A percentile compares a stretch with the other conserved stretches of the same genome.
Conservation (phyloP, 306 rosid species). For the Leucaena leucocephala region DNA sequence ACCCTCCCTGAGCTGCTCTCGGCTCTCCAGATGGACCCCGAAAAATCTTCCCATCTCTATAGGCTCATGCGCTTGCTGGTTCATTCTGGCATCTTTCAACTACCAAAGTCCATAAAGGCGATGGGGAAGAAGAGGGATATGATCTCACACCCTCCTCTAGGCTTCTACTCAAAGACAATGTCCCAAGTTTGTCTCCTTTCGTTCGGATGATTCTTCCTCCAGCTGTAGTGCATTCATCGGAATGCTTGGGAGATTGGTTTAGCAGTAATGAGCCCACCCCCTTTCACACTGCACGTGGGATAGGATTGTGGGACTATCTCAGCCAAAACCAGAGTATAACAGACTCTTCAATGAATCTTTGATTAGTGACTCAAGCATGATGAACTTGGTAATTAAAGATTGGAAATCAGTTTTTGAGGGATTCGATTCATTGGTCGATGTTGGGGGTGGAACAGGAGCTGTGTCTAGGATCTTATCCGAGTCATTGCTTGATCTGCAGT, state of each 20-base stretch:
- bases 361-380: conserved; percentile 54
- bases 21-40: conserved; percentile 9
- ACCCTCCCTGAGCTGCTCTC: conserved; percentile 16
- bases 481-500: conserved; percentile 32
- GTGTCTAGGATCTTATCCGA: conserved; percentile 32
- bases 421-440: conserved; percentile 43
- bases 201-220: conserved; percentile 37
- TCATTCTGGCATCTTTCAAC: neutral
- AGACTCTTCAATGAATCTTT: conserved; percentile 45
- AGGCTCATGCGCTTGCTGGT: conserved; percentile 25
- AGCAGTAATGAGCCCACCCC: conserved; percentile 27
- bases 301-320: conserved; percentile 40
- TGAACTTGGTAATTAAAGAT: conserved; percentile 50
- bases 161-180: conserved; percentile 31
- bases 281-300: conserved; percentile 42
- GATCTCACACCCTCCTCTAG: conserved; percentile 46
- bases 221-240: conserved; percentile 28
- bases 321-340: conserved; percentile 35
- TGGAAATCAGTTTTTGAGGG: conserved; percentile 54
- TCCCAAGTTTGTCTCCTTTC: conserved; percentile 36
- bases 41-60: conserved; percentile 2
- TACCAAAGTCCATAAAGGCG: neutral
- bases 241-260: conserved; percentile 49
- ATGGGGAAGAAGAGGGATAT: conserved; percentile 22
- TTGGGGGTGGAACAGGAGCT: conserved; percentile 45